Evolutionary conservation across 176 grass and related monocot species (phyloP).

Genomic region (Bolboschoenus planiculmis): DNA sequence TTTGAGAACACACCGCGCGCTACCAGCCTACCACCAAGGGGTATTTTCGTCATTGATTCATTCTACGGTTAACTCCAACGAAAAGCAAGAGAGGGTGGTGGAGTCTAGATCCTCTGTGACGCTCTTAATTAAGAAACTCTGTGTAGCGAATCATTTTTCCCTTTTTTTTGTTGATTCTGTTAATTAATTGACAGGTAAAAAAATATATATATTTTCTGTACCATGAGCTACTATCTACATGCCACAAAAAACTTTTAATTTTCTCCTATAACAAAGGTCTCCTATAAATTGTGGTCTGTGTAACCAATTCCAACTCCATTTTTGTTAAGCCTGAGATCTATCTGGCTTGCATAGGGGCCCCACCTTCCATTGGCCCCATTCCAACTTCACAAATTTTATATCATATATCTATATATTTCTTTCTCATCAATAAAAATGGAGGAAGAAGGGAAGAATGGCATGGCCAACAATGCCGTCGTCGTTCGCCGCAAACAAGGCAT

Average conservation of each 20-base stretch:
- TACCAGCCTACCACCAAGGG: neutral
- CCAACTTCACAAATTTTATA: neutral
- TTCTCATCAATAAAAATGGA: neutral
- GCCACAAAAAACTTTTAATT: neutral
- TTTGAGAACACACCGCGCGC: neutral
- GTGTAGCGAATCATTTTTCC: neutral
- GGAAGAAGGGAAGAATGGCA: neutral
- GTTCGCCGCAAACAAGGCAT: neutral
- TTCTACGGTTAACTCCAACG: neutral
- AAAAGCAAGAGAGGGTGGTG: neutral
- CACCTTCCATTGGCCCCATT: constrained; percentile 2
- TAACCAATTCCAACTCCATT: neutral
- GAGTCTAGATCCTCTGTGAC: neutral
- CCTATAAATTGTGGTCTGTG: neutral
- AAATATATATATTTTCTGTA: neutral
- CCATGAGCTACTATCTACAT: neutral
- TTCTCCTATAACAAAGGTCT: neutral
- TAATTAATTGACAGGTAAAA: too few relatives aligned
- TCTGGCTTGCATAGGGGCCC: neutral
- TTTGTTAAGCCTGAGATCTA: neutral
- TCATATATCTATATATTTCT: neutral
- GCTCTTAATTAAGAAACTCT: neutral
- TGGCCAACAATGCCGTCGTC: neutral
- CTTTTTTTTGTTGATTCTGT: too few relatives aligned
- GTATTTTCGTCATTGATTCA: neutral